Conservation (phyloP, 768 basidiomycete genomes). For the Fistulinella prunicolor region DNA sequence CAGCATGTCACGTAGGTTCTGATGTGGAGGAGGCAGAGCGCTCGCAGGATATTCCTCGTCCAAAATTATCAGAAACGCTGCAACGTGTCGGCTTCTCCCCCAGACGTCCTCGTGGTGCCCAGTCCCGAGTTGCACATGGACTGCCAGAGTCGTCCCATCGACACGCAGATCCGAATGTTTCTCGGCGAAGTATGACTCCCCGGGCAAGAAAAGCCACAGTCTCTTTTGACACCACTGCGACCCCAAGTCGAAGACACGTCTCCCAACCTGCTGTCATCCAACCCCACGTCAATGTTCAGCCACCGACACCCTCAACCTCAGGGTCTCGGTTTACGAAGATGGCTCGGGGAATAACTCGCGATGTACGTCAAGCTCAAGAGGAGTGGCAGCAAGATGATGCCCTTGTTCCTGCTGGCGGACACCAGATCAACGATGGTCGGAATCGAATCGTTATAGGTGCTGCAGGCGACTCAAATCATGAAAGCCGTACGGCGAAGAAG, state of each 20-base stretch:
- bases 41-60: constrained; percentile 45
- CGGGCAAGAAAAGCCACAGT: constrained; percentile 30
- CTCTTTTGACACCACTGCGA: constrained; percentile 27
- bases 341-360: constrained; percentile 53
- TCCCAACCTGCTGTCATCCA: constrained; percentile 29
- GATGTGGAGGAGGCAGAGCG: constrained; percentile 49
- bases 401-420: neutral
- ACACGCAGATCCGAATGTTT: constrained; percentile 10
- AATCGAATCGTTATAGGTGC: constrained; percentile 25
- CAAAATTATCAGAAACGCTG: constrained; percentile 69
- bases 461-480: constrained; percentile 4
- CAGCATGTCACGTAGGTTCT: constrained; percentile 46
- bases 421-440: constrained; percentile 24
- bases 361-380: constrained; percentile 46
- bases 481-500: constrained; percentile 16
- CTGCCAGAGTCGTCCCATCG: constrained; percentile 13
- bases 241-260: constrained; percentile 25
- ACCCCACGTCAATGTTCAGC: constrained; percentile 53
- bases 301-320: constrained; percentile 56
- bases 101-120: constrained; percentile 60
- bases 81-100: constrained; percentile 71
- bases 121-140: constrained; percentile 20
- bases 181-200: constrained; percentile 33
- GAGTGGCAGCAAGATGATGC: constrained; percentile 10
- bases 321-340: constrained; percentile 60